These are phyloP conservation scores for Termitomyces sp. DNA, from an alignment of 768 basidiomycete species.

Conservation along the genomic window DNA sequence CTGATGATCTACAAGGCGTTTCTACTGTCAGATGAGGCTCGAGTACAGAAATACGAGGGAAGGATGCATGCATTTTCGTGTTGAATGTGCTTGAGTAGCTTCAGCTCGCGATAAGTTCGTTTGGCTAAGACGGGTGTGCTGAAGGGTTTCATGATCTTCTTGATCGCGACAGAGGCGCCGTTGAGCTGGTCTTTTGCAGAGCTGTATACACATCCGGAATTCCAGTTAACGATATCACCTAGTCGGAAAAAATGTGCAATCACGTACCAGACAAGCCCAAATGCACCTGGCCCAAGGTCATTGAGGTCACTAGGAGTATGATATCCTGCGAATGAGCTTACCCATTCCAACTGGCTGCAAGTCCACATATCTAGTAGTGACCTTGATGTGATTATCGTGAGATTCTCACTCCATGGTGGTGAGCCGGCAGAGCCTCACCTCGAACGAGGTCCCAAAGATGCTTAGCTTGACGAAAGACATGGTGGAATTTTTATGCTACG, in stretches of 20 bases:
- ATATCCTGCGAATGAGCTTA: constrained; percentile 38
- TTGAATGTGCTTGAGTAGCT: constrained; percentile 96
- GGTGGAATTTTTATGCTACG: not conserved
- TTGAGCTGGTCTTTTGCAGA: constrained; percentile 96
- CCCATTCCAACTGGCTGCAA: constrained; percentile 99
- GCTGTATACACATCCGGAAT: constrained; percentile 35
- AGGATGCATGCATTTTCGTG: constrained; percentile 83
- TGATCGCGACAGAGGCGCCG: constrained; percentile 92
- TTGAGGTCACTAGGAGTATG: not conserved
- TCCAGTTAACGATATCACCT: not conserved
- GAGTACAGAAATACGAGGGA: not conserved
- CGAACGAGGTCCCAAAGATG: constrained; percentile 98
- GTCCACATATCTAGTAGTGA: constrained; percentile 98
- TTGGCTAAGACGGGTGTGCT: constrained; percentile 98
- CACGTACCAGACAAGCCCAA: constrained; percentile 93
- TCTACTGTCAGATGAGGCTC: not conserved
- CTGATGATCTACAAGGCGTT: constrained; percentile 81
- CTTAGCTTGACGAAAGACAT: constrained; percentile 98
- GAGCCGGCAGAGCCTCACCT: constrained; percentile 44
- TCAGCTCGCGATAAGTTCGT: constrained; percentile 96
- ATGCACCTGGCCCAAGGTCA: constrained; percentile 60
- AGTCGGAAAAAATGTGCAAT: not conserved
- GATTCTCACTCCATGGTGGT: constrained; percentile 2
- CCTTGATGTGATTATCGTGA: constrained; percentile 41
- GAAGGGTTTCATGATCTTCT: constrained; percentile 99